A percentile compares a stretch with the other conserved stretches of the same genome.
phyloP scores from a whole-genome alignment of 2,329 filamentous ascomycete genomes.

The Rasamsonia emersonii region DNA sequence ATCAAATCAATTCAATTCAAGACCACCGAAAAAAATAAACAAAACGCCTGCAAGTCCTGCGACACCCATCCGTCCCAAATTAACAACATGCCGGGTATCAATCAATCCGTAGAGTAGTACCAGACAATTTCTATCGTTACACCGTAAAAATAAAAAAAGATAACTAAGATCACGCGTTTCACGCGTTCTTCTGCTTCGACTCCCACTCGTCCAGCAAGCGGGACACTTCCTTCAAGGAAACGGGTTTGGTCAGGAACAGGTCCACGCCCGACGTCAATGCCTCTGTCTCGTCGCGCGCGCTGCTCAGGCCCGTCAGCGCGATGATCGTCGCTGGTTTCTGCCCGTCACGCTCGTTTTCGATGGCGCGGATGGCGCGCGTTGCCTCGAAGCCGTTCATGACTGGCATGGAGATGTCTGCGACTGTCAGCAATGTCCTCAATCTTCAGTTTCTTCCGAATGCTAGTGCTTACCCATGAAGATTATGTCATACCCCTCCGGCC shows the following conservation, averaged over 20 bases:
- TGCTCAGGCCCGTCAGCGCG: constrained; percentile 38
- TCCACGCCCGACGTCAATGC: constrained; percentile 37
- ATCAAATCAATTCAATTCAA: too few species aligned
- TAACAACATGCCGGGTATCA: too few species aligned
- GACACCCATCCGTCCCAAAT: too few species aligned
- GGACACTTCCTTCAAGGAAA: constrained; percentile 36
- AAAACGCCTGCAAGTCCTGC: too few species aligned
- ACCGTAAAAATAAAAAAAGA: not conserved
- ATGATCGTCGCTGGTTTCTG: constrained; percentile 31
- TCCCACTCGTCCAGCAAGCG: constrained; percentile 30
- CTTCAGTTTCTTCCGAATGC: not conserved
- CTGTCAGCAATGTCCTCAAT: not conserved
- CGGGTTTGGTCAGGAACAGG: constrained; percentile 40
- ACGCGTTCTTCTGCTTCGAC: constrained; percentile 16
- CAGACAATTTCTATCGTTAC: not conserved
- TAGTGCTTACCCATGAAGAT: constrained; percentile 35
- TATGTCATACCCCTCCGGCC: constrained; percentile 30
- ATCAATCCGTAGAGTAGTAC: too few species aligned
- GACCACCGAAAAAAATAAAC: too few species aligned
- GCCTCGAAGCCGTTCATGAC: constrained; percentile 42
- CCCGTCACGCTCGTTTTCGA: constrained; percentile 28
- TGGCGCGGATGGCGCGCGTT: constrained; percentile 36
- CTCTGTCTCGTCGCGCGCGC: constrained; percentile 35
- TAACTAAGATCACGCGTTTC: not conserved
- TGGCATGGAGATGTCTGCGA: constrained; percentile 40